Conservation (phyloP, 495 filamentous ascomycete species). For the Haplographium delicatum region DNA sequence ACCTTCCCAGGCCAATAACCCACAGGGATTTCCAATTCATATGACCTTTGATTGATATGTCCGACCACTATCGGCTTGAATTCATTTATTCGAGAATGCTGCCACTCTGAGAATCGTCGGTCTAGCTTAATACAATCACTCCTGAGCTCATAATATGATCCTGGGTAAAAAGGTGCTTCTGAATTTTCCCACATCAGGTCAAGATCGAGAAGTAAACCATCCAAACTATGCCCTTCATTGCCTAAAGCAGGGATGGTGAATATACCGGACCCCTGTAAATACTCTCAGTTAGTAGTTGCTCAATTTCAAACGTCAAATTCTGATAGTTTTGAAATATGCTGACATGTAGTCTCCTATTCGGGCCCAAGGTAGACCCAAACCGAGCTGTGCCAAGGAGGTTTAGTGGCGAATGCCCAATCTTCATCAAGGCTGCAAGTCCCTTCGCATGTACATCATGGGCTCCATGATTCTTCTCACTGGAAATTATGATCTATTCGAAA, state of each 20-base stretch:
- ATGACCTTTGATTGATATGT: not conserved
- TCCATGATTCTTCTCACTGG: constrained; percentile 3
- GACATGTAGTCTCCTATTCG: not conserved
- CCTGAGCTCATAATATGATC: not conserved
- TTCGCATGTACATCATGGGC: constrained; percentile 10
- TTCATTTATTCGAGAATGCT: not conserved
- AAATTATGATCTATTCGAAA: not conserved
- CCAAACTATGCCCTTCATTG: not conserved
- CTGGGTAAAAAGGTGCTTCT: not conserved
- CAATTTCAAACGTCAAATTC: too few relatives aligned
- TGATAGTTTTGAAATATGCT: not conserved
- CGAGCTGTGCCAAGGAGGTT: not conserved
- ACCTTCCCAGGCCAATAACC: constrained; percentile 15
- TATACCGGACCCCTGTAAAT: not conserved
- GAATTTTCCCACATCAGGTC: constrained; percentile 2
- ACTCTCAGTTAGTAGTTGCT: too few relatives aligned
- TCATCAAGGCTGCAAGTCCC: constrained; percentile 5
- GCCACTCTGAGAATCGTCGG: constrained; percentile 1
- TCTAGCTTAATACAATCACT: not conserved
- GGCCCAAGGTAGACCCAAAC: not conserved
- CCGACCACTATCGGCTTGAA: constrained; percentile 2
- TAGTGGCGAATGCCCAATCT: constrained; percentile 6
- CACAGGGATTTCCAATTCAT: not conserved
- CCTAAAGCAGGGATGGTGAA: constrained; percentile 2
- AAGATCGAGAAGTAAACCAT: constrained; percentile 4